phyloP scores from a whole-genome alignment of 805 yeast genomes.

The Candida nanaspora region DNA sequence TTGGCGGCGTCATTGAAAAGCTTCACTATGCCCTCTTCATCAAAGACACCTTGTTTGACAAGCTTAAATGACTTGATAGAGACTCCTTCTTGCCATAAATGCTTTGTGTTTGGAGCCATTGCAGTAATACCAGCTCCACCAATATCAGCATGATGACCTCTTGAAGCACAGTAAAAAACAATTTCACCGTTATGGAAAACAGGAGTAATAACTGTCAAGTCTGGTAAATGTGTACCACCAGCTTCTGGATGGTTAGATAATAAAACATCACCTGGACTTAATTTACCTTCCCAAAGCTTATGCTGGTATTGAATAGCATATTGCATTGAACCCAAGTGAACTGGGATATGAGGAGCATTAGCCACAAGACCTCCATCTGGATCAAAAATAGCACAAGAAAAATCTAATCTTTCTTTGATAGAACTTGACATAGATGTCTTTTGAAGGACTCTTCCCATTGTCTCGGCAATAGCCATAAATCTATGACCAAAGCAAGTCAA shows the following conservation, averaged over 20 bases:
- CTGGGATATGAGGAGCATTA: conserved; percentile 38
- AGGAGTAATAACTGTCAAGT: conserved; percentile 49
- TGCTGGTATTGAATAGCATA: conserved; percentile 31
- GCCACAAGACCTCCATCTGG: conserved; percentile 32
- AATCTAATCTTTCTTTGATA: conserved; percentile 36
- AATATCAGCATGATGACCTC: conserved; percentile 57
- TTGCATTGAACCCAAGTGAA: conserved; percentile 37
- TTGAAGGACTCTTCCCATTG: conserved; percentile 35
- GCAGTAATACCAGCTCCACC: conserved; percentile 52
- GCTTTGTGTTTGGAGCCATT: conserved; percentile 46
- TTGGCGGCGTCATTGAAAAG: conserved; percentile 40
- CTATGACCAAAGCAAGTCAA: conserved; percentile 35
- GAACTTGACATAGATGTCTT: conserved; percentile 32
- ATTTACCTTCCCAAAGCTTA: conserved; percentile 28
- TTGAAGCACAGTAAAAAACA: conserved; percentile 45
- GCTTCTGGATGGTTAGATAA: conserved; percentile 34
- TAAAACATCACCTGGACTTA: conserved; percentile 33
- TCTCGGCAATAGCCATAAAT: conserved; percentile 40
- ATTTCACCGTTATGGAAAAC: conserved; percentile 35
- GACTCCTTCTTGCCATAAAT: conserved; percentile 48
- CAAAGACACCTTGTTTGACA: conserved; percentile 39
- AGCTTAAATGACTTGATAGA: conserved; percentile 42
- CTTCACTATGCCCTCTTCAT: conserved; percentile 39
- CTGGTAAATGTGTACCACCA: conserved; percentile 39
- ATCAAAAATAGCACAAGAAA: conserved; percentile 37